phyloP scores from a whole-genome alignment of 2,329 filamentous ascomycete genomes.

The Fusarium compactum region DNA sequence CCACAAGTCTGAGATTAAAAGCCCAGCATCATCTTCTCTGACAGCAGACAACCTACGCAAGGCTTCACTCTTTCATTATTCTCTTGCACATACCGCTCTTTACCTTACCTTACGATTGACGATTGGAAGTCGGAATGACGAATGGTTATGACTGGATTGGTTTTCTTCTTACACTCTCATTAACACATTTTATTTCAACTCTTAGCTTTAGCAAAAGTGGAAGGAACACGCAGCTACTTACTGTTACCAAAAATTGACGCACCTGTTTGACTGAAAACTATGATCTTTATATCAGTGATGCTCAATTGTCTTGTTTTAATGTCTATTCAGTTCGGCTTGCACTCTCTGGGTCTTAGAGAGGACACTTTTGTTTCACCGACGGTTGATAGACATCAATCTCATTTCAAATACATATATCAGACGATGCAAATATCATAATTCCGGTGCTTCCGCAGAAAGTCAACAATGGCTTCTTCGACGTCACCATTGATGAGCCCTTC shows the following conservation, averaged over 20 bases:
- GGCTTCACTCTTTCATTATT: not conserved
- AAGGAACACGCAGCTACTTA: not conserved
- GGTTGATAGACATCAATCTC: fast-evolving
- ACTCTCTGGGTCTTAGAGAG: not conserved
- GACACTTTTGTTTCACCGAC: not conserved
- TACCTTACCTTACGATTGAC: not conserved
- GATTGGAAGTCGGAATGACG: not conserved
- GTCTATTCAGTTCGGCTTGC: not conserved
- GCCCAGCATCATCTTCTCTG: not conserved
- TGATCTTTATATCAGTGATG: not conserved
- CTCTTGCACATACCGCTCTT: not conserved
- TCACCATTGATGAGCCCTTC: not conserved
- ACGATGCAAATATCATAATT: not conserved
- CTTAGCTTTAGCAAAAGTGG: not conserved
- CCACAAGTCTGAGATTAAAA: not conserved
- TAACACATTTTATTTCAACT: not conserved
- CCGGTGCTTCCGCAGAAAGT: not conserved
- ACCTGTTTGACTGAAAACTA: not conserved
- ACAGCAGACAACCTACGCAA: not conserved
- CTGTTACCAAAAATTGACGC: not conserved
- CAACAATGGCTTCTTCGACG: not conserved
- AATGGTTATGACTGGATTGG: not conserved
- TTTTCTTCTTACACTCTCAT: constrained; percentile 7
- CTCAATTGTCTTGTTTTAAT: not conserved
- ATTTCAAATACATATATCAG: not conserved